A percentile compares a stretch with the other conserved stretches of the same genome.
phyloP scores from a whole-genome alignment of 257 asterid species.

The Fraxinus americana region DNA sequence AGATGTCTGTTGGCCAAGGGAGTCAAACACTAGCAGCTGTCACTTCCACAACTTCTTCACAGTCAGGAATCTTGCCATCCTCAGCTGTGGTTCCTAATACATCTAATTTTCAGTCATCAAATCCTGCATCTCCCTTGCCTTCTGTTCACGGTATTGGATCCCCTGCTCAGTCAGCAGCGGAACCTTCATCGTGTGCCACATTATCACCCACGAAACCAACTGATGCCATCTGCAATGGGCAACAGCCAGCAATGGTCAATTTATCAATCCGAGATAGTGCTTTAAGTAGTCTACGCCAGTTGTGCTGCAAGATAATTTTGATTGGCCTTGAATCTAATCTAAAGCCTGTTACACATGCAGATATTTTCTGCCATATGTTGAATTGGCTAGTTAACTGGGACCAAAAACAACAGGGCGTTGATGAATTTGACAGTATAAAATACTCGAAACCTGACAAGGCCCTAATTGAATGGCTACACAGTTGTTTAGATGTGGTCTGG shows the following conservation, averaged over 20 bases:
- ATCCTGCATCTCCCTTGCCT: conserved; percentile 88
- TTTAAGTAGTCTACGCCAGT: conserved; percentile 76
- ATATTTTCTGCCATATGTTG: conserved; percentile 75
- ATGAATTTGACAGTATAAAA: conserved; percentile 67
- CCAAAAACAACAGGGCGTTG: conserved; percentile 65
- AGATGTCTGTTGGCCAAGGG: conserved; percentile 68
- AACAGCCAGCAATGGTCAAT: conserved; percentile 55
- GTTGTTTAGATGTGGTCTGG: conserved; percentile 95
- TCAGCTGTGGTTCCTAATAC: conserved; percentile 52
- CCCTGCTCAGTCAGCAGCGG: conserved; percentile 78
- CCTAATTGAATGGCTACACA: conserved; percentile 87
- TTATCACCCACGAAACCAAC: conserved; percentile 74
- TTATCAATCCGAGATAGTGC: conserved; percentile 60
- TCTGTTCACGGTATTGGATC: conserved; percentile 87
- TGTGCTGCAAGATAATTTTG: conserved; percentile 89
- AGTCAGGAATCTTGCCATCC: conserved; percentile 64
- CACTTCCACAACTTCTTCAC: conserved; percentile 66
- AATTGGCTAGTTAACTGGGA: conserved; percentile 95
- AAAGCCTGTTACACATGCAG: conserved; percentile 80
- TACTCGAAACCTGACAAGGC: conserved; percentile 81
- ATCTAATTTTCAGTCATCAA: conserved; percentile 68
- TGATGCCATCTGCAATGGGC: conserved; percentile 55
- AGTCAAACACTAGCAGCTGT: conserved; percentile 54
- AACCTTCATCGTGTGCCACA: conserved; percentile 63
- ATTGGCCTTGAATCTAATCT: conserved; percentile 72